Base-by-base conservation (phyloP, 768 basidiomycete genomes). In the Leccinum imitatum region DNA sequence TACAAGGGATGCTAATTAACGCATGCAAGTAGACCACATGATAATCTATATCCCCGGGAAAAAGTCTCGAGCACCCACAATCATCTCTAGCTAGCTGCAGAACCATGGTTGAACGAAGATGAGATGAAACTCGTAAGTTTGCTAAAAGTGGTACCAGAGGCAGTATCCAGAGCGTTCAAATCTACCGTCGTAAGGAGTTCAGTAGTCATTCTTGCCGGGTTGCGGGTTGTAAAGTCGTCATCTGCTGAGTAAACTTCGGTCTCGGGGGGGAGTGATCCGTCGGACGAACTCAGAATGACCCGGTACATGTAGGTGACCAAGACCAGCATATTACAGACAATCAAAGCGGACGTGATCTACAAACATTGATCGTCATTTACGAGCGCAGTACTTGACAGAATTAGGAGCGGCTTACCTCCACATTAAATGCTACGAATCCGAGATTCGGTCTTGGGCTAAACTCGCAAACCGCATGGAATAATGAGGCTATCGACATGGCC, bases 311-410 rank as follows among this genome's bases (percentile, higher is more conserved):
- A 64, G 1, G 65, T 63, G n/a, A 63, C 58, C 9, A 59, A 47
- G 30, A 64, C 59, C 9, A 64, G 57, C 56, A 67, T 33, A 23
- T 67, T 63, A 15, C 66, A 67, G 6, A 57, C 25, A 6, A 63
- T 59, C 33, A 63, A 25, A 0, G 35, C 53, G 21, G 35, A 53
- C 3, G 53, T 0, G 13, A 53, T 39, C 53, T 53, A 23, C n/a
- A 25, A 37, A 44, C n/a, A 9, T 37, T 15, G 21, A 53, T 35
- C 21, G 4, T n/a, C 17, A 39, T 39, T 39, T 41, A 41, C 8
- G 41, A n/a, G 9, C 8, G 9, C n/a, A 44, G n/a, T 44, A 5
- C 13, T 35, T 13, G 33, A 44, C 17, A n/a, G 41, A 44, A 10
- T 44, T n/a, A 44, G n/a, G n/a, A 44, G n/a, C 14, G 31, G 53